Evolutionary conservation across 1,139 yeast species (phyloP).

Genomic region (Candida sp.): DNA sequence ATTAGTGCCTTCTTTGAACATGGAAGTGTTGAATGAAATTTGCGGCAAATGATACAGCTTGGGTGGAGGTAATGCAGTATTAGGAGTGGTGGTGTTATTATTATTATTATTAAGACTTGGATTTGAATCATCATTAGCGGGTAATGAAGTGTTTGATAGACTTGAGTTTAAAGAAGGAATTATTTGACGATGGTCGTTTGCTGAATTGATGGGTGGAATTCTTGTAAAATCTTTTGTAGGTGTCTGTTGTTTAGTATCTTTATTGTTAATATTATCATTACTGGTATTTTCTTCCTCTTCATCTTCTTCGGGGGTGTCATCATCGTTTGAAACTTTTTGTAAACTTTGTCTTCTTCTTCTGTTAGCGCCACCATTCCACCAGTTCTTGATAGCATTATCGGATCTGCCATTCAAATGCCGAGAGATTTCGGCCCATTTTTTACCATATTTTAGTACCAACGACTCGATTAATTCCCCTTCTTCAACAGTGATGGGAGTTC

Average conservation of each 20-base stretch:
- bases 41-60: slow-evolving; percentile 11
- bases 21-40: slow-evolving; percentile 38
- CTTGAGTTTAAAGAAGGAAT: slow-evolving; percentile 4
- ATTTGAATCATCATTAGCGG: slow-evolving; percentile 4
- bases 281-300: neutral
- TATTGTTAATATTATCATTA: neutral
- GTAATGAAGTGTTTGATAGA: slow-evolving; percentile 5
- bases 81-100: no score
- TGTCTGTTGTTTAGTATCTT: neutral
- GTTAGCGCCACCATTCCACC: slow-evolving; percentile 97
- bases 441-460: slow-evolving; percentile 76
- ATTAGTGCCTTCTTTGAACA: slow-evolving; percentile 22
- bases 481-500: slow-evolving; percentile 79
- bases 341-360: slow-evolving; percentile 58
- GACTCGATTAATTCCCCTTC: slow-evolving; percentile 83
- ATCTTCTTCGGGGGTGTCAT: neutral
- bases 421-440: slow-evolving; percentile 94
- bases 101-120: slow-evolving; percentile 1
- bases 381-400: slow-evolving; percentile 89
- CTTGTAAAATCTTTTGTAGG: neutral
- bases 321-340: neutral
- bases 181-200: neutral
- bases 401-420: slow-evolving; percentile 83
- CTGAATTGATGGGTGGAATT: neutral
- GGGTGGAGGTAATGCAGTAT: slow-evolving; percentile 6